Base-by-base conservation (phyloP, 768 basidiomycete species). In the Kwoniella shandongensis region DNA sequence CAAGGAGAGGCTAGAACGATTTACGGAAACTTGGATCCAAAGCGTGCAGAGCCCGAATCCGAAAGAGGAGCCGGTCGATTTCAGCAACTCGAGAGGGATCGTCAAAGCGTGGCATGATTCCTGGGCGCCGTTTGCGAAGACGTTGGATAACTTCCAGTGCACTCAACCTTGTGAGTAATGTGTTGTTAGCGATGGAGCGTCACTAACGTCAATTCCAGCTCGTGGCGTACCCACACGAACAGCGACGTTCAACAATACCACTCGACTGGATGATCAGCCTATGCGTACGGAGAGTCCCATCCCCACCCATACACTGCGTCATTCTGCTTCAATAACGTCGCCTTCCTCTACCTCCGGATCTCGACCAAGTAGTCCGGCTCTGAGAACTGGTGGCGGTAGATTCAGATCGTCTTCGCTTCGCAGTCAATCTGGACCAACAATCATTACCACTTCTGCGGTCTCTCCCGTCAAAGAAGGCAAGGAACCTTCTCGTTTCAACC, bases 71-170 rank as follows among this genome's bases (percentile, higher is more conserved):
- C 30, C 49, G 13, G 41, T 36, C 3, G 39, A 45, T 11, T 51
- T 51, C 13, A 22, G 25, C 29, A 56, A 29, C 1, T 44, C 55
- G 5, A 32, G 41, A 17, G 62, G 60, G 6, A 69, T 75, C 18
- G 59, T 72, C 18, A 57, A 70, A 29, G 54, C 58, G 10, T 73
- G 70, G 70, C 55, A 66, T 41, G 53, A 61, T 7, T 30, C 56
- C 8, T 73, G 72, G 72, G 45, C 63, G 11, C 70, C 68, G 2
- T 72, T 65, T 51, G 57, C 59, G 20, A 55, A 75, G 6, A 69
- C 67, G 25, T 62, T 73, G 58, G 72, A 72, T 13, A 57, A 73
- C 46, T 66, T 73, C 54, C 36, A 58, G 4, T 62, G 47, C 26
- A 69, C 69, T 10, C 51, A 61, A 17, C 64, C 68, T 15, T 40